Base-by-base conservation (phyloP, 306 rosid genomes). In the Cucurbita moschata region DNA sequence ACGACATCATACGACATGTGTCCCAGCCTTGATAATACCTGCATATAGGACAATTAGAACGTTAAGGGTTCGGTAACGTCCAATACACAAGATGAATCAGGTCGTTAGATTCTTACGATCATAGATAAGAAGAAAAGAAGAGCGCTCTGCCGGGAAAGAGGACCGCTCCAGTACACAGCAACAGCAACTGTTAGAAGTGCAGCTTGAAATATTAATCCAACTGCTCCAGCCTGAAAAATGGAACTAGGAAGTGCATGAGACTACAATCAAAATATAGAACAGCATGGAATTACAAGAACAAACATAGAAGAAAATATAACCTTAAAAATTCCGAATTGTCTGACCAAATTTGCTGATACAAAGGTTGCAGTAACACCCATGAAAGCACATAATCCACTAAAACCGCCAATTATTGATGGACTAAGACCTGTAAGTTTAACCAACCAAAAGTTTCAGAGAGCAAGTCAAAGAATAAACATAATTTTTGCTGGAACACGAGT, bases 321-420 rank as follows among this genome's bases (percentile, higher is more conserved):
- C 97, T 89, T 91, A 71, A 95, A 80, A 80, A 95, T 88, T 80
- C 97, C 99, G 68, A 95, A 86, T 23, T 80, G 82, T 76, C 81
- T 81, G 76, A 95, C 90, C 79, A 95, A 82, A 79, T 80, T 82
- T n/a, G 97, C 85, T 58, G 99, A 89, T 51, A 95, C 85, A 79
- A 91, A 95, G 73, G 97, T 95, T 35, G 97, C 99, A 11, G 99
- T 94, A 79, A 95, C 96, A 79, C 97, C 96, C 97, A 95, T 91
- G 58, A 88, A 78, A 77, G 97, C 96, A 79, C 97, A 95, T 50
- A 91, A 78, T 78, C 97, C 96, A 53, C 90, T 95, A 76, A 95
- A 95, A 4, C 92, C 91, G 54, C 99, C 99, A 53, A 91, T 89
- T 76, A 95, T 75, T 63, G 96, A 89, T 73, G 96, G 97, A 79